Conservation (phyloP, 2,329 filamentous ascomycete genomes). For the Neobulgaria alba region DNA sequence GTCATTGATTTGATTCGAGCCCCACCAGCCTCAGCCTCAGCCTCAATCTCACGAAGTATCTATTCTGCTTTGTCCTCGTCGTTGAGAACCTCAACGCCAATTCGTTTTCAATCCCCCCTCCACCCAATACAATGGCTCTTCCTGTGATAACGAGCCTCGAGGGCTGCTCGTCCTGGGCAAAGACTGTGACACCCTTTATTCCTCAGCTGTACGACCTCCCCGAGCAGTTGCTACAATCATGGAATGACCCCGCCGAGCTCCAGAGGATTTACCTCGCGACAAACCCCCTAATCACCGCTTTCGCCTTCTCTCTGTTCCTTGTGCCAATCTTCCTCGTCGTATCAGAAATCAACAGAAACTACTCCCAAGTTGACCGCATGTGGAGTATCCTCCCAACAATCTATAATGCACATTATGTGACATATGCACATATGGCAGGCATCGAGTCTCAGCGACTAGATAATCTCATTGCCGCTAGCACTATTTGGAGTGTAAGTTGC, state of each 20-base stretch:
- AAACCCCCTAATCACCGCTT: slow-evolving; percentile 72
- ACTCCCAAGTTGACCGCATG: slow-evolving; percentile 88
- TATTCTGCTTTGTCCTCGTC: too few relatives aligned
- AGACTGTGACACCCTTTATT: slow-evolving; percentile 67
- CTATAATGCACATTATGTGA: slow-evolving; percentile 74
- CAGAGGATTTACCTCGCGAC: slow-evolving; percentile 70
- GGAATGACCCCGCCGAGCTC: slow-evolving; percentile 52
- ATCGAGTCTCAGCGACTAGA: slow-evolving; percentile 64
- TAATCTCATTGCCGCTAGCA: slow-evolving; percentile 59
- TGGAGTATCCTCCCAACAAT: slow-evolving; percentile 87
- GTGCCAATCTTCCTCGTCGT: slow-evolving; percentile 62
- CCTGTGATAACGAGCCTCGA: slow-evolving; percentile 60
- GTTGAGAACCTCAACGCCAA: too few relatives aligned
- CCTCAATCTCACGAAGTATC: too few relatives aligned
- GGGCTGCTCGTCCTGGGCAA: slow-evolving; percentile 69
- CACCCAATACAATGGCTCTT: slow-evolving; percentile 49
- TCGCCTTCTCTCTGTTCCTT: slow-evolving; percentile 65
- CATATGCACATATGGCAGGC: slow-evolving; percentile 73
- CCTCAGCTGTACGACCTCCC: slow-evolving; percentile 64
- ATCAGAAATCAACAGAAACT: slow-evolving; percentile 85
- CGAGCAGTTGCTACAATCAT: slow-evolving; percentile 49
- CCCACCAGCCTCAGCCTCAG: too few relatives aligned
- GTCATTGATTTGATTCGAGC: slow-evolving; percentile 1
- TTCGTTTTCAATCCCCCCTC: background rate
- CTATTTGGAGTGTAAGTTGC: slow-evolving; percentile 67